These are phyloP conservation scores for Ogataea methylovora DNA, from an alignment of 805 yeast genomes.

Conservation along the genomic window DNA sequence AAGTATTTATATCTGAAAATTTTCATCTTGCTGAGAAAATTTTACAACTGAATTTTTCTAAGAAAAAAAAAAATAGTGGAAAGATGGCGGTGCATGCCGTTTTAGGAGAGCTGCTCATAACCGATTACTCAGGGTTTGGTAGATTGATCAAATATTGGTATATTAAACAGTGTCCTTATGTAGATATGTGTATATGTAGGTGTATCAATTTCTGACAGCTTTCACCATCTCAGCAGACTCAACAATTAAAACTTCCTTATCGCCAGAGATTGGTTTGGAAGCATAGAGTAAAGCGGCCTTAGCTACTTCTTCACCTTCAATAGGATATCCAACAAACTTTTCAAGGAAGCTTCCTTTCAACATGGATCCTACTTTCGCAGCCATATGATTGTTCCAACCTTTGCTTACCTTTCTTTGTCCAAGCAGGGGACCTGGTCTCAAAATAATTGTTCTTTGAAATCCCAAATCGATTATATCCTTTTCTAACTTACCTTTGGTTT, in stretches of 20 bases:
- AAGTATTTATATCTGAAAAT: too few species aligned
- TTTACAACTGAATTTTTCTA: too few species aligned
- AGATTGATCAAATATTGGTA: too few species aligned
- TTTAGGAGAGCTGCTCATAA: too few species aligned
- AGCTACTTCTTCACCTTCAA: slow-evolving; percentile 63
- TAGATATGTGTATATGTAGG: too few species aligned
- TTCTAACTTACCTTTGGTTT: slow-evolving; percentile 73
- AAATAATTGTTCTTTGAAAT: slow-evolving; percentile 65
- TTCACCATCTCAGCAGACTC: slow-evolving; percentile 14
- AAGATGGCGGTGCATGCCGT: too few species aligned
- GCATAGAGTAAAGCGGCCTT: slow-evolving; percentile 30
- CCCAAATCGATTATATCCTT: slow-evolving; percentile 51
- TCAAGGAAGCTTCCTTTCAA: slow-evolving; percentile 28
- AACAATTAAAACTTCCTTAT: slow-evolving; percentile 18
- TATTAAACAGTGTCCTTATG: too few species aligned
- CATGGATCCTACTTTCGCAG: slow-evolving; percentile 24
- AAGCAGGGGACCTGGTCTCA: slow-evolving; percentile 69
- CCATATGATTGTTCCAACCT: slow-evolving; percentile 23
- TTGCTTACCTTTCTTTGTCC: slow-evolving; percentile 49
- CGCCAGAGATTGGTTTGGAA: slow-evolving; percentile 14
- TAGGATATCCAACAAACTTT: slow-evolving; percentile 32
- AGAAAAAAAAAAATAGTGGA: too few species aligned
- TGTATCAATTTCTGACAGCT: slow-evolving; percentile 8
- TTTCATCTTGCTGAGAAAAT: too few species aligned
- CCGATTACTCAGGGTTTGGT: too few species aligned